These are phyloP conservation scores for Euphorbia corollata DNA, from an alignment of 441 rosid species.

Conservation along the genomic window DNA sequence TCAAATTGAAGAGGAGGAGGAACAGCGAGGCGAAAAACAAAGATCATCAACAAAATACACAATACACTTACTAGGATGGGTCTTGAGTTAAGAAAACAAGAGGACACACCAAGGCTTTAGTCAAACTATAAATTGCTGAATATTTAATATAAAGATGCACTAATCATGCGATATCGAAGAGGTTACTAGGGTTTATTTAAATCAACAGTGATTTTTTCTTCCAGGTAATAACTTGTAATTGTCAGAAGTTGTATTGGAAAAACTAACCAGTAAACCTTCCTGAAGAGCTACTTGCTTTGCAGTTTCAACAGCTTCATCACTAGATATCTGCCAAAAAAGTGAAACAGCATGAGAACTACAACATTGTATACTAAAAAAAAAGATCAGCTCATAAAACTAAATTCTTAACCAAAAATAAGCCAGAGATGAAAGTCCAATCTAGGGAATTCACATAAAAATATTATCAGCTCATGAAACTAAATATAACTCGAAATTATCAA, in stretches of 20 bases:
- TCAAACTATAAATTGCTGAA: not conserved
- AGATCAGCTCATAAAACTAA: too few species aligned
- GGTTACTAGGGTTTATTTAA: not conserved
- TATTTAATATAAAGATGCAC: not conserved
- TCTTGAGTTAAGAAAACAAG: not conserved
- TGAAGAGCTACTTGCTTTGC: constrained; percentile 91
- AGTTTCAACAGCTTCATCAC: constrained; percentile 89
- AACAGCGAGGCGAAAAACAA: too few species aligned
- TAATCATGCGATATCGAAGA: not conserved
- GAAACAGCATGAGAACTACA: not conserved
- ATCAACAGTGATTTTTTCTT: not conserved
- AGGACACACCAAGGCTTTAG: not conserved
- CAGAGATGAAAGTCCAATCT: not conserved
- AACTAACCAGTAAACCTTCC: constrained; percentile 92
- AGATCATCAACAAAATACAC: too few species aligned
- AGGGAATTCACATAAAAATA: not conserved
- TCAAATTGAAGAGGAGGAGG: too few species aligned
- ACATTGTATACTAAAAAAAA: not conserved
- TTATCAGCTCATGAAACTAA: not conserved
- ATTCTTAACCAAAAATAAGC: constrained; percentile 7
- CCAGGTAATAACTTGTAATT: constrained; percentile 10
- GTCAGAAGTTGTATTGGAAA: constrained; percentile 7
- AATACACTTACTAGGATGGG: too few species aligned
- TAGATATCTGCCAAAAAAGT: constrained; percentile 54
- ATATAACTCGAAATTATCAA: not conserved